phyloP scores from a whole-genome alignment of 306 rosid genomes.

The Erythrophleum fordii region DNA sequence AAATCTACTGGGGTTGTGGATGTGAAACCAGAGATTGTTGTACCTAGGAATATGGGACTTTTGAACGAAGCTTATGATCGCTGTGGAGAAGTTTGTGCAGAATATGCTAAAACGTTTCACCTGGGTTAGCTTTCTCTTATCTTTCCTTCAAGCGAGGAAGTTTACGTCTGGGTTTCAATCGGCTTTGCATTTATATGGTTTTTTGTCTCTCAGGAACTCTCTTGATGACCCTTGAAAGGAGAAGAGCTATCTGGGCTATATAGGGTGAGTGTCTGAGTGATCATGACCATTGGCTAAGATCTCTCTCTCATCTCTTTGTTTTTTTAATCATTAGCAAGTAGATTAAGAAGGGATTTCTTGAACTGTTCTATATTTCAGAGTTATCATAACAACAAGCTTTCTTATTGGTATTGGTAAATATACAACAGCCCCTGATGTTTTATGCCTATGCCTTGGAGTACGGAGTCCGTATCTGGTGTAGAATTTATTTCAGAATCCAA shows the following conservation, averaged over 20 bases:
- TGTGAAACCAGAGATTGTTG: conserved; percentile 54
- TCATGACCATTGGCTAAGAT: background rate
- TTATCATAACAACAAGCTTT: no score
- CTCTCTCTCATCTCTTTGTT: no score
- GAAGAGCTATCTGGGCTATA: conserved; percentile 88
- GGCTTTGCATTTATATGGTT: conserved; percentile 15
- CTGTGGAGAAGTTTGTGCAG: conserved; percentile 60
- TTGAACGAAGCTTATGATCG: conserved; percentile 64
- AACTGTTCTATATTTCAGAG: no score
- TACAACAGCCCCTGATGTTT: background rate
- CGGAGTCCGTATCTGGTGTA: background rate
- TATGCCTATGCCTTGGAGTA: background rate
- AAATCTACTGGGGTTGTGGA: conserved; percentile 49
- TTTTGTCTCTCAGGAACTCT: conserved; percentile 67
- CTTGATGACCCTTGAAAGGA: conserved; percentile 78
- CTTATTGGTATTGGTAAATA: no score
- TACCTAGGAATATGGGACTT: conserved; percentile 64
- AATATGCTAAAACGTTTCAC: conserved; percentile 65
- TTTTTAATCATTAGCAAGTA: no score
- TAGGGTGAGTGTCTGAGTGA: conserved; percentile 81
- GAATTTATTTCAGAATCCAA: background rate
- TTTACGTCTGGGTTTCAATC: conserved; percentile 11
- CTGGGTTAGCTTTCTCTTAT: conserved; percentile 57
- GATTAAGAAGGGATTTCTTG: no score
- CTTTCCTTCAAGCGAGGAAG: conserved; percentile 41